Percentiles rank a stretch among this genome's conserved stretches.
Conservation (phyloP, 2,329 filamentous ascomycete genomes). For the Sordariomycetes sp. region DNA sequence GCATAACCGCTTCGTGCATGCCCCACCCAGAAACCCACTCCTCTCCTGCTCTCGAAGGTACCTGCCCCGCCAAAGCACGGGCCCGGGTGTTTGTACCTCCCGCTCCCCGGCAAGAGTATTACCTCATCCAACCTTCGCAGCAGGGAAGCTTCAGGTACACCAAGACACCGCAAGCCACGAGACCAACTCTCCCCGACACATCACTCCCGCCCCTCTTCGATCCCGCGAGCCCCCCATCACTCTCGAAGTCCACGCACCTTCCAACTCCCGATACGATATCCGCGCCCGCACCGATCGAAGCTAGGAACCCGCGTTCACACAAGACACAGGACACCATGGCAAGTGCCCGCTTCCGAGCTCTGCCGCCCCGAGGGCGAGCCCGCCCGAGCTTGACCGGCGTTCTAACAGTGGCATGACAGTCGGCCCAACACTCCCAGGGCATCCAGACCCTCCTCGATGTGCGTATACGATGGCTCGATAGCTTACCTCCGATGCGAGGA, state of each 20-base stretch:
- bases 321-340: background rate
- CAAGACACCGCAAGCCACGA: background rate
- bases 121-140: background rate
- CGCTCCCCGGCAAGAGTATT: background rate
- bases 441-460: conserved; percentile 99
- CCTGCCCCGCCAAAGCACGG: background rate
- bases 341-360: background rate
- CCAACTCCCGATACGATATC: too few relatives aligned
- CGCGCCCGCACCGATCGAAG: too few relatives aligned
- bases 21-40: too few relatives aligned
- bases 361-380: too few relatives aligned
- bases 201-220: background rate
- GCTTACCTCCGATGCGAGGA: too few relatives aligned
- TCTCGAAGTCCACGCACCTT: too few relatives aligned
- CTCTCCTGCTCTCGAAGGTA: too few relatives aligned
- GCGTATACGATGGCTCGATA: conserved; percentile 27
- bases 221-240: background rate
- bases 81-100: too few relatives aligned
- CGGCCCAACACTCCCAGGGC: conserved; percentile 94
- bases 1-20: background rate
- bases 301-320: background rate
- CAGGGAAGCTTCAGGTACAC: background rate
- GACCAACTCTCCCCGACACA: background rate
- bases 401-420: conserved; percentile 38
- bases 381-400: background rate